A percentile compares a stretch with the other conserved stretches of the same genome.
phyloP scores from a whole-genome alignment of 129 eudicot species.

The Helichrysum umbraculigerum region DNA sequence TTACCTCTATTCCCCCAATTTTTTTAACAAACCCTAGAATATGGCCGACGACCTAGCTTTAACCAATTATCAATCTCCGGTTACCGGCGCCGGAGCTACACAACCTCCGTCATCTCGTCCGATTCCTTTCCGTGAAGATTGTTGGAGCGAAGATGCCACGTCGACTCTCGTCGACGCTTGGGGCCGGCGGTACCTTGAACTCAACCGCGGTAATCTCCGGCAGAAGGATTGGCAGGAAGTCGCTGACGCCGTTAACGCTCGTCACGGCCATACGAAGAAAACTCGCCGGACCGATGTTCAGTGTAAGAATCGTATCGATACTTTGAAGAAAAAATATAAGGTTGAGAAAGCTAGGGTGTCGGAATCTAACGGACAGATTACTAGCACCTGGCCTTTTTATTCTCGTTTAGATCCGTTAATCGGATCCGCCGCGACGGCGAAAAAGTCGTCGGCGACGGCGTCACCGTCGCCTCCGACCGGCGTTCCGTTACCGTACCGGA shows the following conservation, averaged over 20 bases:
- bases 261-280: constrained; percentile 85
- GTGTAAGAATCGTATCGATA: constrained; percentile 95
- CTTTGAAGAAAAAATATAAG: constrained; percentile 92
- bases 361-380: constrained; percentile 44
- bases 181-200: constrained; percentile 87
- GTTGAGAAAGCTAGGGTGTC: constrained; percentile 78
- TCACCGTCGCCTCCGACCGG: constrained; percentile 44
- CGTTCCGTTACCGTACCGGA: constrained; percentile 37
- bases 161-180: constrained; percentile 82
- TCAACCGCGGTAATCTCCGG: constrained; percentile 93
- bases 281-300: constrained; percentile 84
- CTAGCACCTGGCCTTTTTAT: constrained; percentile 68
- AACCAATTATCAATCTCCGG: constrained; percentile 39
- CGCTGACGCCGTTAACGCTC: constrained; percentile 75
- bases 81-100: constrained; percentile 25
- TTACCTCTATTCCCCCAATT: neutral
- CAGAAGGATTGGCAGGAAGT: constrained; percentile 99
- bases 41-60: constrained; percentile 45
- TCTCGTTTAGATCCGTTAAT: constrained; percentile 57
- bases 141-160: constrained; percentile 96
- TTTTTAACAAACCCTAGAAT: constrained; percentile 29
- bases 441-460: constrained; percentile 31
- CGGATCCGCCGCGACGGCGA: constrained; percentile 47
- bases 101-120: constrained; percentile 45
- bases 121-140: constrained; percentile 78